Evolutionary conservation across 768 basidiomycete species (phyloP), one percentile per base, ranked within the genome.

Genomic region (Pleurotus sapidus): DNA sequence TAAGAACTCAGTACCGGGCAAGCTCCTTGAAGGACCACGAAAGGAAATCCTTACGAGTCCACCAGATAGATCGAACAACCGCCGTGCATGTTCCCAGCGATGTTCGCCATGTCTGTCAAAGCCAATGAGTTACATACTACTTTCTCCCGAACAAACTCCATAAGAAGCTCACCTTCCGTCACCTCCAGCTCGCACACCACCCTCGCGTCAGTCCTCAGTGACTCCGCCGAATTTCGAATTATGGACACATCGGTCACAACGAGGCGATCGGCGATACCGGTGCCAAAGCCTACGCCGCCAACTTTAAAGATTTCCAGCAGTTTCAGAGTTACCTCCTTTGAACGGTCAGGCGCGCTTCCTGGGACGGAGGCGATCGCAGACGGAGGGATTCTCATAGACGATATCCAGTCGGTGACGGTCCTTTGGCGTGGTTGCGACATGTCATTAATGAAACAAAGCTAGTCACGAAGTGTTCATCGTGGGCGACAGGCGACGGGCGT

Each of bases 51-150:
- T 24, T 60, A 81, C 84, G 73, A 72, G 67, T 85, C 84, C 27
- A 85, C 73, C 27, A 86, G 71, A 59, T 83, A 77, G 0, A 79
- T 82, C 3, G 80, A 76, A 62, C 83, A 86, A 4, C 73, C 83
- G 1, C 84, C 84, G 51, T 86, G 84, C n/a, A 86, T 56, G 15
- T 70, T 74, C 6, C 77, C 73, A 51, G 65, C 66, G 14, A 72
- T 62, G 49, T 85, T 85, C 59, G 82, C 71, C 84, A 86, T 85
- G 55, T 84, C 84, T 86, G 56, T 34, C 12, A 23, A 45, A 11
- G 30, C 30, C 30, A 34, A 34, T 5, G n/a, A 11, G 27, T 50
- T n/a, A 30, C 23, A 20, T 12, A 34, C 30, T 5, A n/a, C 5
- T 50, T 12, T n/a, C 3, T n/a, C 12, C n/a, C 15, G 15, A 27